Conservation (phyloP, 352 stramenopile genomes). For the Peronospora belbahrii region DNA sequence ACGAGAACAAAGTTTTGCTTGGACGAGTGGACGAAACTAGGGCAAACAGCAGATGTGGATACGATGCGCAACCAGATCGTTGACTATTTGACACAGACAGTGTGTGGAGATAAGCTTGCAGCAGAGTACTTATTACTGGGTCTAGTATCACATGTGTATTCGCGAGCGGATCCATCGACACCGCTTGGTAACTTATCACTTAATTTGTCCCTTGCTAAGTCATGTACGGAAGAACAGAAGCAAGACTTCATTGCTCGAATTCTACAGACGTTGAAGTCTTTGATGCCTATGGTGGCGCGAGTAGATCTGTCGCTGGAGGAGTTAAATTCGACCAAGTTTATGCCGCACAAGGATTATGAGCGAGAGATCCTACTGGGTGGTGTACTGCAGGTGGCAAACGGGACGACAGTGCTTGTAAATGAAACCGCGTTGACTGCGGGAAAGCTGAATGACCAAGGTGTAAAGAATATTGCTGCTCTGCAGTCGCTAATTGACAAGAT, state of each 20-base stretch:
- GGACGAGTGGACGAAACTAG: conserved; percentile 26
- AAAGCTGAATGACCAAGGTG: conserved; percentile 58
- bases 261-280: conserved; percentile 18
- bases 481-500: conserved; percentile 70
- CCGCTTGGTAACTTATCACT: conserved; percentile 67
- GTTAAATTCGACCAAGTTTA: conserved; percentile 53
- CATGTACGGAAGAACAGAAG: conserved; percentile 14
- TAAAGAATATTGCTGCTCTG: conserved; percentile 65
- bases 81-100: conserved; percentile 29
- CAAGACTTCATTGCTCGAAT: conserved; percentile 19
- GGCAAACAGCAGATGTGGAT: conserved; percentile 10
- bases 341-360: conserved; percentile 74
- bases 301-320: conserved; percentile 57
- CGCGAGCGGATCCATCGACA: conserved; percentile 49
- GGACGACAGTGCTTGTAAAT: conserved; percentile 57
- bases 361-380: conserved; percentile 47
- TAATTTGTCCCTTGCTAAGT: conserved; percentile 42
- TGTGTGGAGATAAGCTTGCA: conserved; percentile 40
- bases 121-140: conserved; percentile 70
- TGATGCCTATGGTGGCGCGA: conserved; percentile 48
- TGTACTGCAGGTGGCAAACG: conserved; percentile 55
- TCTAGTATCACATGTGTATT: conserved; percentile 66
- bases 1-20: conserved; percentile 29
- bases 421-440: conserved; percentile 58
- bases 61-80: conserved; percentile 35